These are phyloP conservation scores for Paspalum notatum DNA, from an alignment of 176 grass and related monocot genomes.

Conservation along the genomic window DNA sequence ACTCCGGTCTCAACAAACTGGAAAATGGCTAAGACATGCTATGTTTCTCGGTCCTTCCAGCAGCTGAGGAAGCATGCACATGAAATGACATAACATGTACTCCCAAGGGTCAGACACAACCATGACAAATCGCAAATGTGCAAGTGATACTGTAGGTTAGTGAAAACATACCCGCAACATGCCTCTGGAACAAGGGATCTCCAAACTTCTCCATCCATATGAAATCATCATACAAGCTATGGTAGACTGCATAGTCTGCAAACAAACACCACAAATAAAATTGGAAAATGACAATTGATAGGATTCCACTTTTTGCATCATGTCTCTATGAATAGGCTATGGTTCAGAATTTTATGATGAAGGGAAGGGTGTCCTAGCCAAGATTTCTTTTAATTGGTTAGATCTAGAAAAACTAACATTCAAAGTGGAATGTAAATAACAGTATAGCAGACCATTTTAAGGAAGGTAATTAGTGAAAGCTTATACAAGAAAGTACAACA, in stretches of 20 bases:
- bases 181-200: constrained; percentile 79
- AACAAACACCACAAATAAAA: constrained; percentile 20
- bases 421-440: not conserved
- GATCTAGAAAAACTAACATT: not conserved
- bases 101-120: not conserved
- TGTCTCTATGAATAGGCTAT: not conserved
- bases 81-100: constrained; percentile 3
- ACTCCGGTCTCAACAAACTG: not conserved
- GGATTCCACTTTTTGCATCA: not conserved
- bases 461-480: not conserved
- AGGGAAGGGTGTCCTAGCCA: not conserved
- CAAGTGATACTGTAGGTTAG: not conserved
- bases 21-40: not conserved
- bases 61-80: constrained; percentile 3
- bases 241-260: constrained; percentile 81
- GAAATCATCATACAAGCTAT: constrained; percentile 91
- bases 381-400: not conserved
- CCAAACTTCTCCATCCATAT: constrained; percentile 90
- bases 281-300: not conserved
- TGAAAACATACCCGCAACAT: constrained; percentile 65
- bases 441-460: constrained; percentile 5
- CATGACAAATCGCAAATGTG: not conserved
- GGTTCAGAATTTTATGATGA: not conserved
- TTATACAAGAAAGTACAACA: constrained; percentile 22
- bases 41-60: not conserved